phyloP scores from a whole-genome alignment of 495 filamentous ascomycete genomes.

The Aspergillus carlsbadensis region DNA sequence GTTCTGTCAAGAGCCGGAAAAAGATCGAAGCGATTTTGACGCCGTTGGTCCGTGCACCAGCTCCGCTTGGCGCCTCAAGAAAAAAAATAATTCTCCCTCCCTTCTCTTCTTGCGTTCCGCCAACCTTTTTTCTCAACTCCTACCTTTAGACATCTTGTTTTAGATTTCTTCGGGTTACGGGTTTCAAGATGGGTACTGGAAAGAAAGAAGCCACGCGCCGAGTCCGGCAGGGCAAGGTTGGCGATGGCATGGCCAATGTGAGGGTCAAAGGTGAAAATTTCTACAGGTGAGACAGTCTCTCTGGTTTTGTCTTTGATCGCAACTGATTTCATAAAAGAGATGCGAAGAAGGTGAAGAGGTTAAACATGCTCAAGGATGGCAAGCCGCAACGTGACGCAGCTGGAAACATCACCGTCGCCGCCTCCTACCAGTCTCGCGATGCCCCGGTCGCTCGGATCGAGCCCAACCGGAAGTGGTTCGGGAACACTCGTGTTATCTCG shows the following conservation, averaged over 20 bases:
- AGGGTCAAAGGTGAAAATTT: slow-evolving; percentile 95
- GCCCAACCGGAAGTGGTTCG: slow-evolving; percentile 88
- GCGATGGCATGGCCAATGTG: slow-evolving; percentile 86
- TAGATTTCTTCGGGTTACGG: slow-evolving; percentile 20
- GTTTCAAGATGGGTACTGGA: slow-evolving; percentile 77
- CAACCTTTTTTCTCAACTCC: slow-evolving; percentile 34
- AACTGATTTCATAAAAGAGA: slow-evolving; percentile 41
- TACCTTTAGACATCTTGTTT: slow-evolving; percentile 28
- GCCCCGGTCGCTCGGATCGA: slow-evolving; percentile 85
- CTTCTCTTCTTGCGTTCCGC: slow-evolving; percentile 39
- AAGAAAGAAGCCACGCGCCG: slow-evolving; percentile 90
- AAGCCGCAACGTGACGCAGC: slow-evolving; percentile 70
- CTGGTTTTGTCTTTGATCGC: background rate
- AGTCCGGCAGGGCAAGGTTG: slow-evolving; percentile 74
- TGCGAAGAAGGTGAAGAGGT: slow-evolving; percentile 81
- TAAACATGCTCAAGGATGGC: slow-evolving; percentile 87
- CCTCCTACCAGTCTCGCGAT: slow-evolving; percentile 76
- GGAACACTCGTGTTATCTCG: slow-evolving; percentile 68
- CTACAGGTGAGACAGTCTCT: slow-evolving; percentile 56
- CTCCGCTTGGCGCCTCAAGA: slow-evolving; percentile 37
- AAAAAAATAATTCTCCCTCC: slow-evolving; percentile 36
- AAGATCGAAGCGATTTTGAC: slow-evolving; percentile 47
- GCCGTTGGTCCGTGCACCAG: slow-evolving; percentile 40
- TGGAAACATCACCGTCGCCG: slow-evolving; percentile 78
- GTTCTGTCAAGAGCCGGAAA: slow-evolving; percentile 27